Percentiles rank a stretch among this genome's conserved stretches.
Conservation (phyloP, 2,329 filamentous ascomycete genomes). For the Fusarium longipes region DNA sequence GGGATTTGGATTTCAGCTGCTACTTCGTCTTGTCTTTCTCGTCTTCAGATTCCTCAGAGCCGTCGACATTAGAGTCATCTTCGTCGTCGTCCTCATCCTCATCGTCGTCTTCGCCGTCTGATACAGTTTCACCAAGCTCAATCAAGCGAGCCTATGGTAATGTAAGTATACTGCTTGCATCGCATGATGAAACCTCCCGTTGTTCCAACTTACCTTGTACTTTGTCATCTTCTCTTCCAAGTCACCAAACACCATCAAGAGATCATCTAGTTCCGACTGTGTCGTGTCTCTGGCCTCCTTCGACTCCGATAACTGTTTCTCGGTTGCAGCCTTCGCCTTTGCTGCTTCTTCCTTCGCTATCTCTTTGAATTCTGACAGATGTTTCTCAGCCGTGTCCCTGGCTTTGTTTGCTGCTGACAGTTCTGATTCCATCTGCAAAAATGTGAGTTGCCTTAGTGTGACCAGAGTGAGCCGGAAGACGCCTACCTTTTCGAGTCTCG, state of each 20-base stretch:
- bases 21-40: constrained; percentile 13
- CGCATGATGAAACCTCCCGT: neutral
- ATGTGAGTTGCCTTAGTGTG: constrained; percentile 39
- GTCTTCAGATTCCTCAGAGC: constrained; percentile 16
- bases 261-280: constrained; percentile 81
- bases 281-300: constrained; percentile 71
- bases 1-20: constrained; percentile 1
- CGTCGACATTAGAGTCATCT: constrained; percentile 40
- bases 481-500: constrained; percentile 46
- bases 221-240: constrained; percentile 79
- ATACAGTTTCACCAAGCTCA: constrained; percentile 75
- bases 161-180: constrained; percentile 10
- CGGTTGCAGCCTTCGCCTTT: constrained; percentile 68
- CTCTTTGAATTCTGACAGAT: constrained; percentile 62
- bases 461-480: constrained; percentile 26
- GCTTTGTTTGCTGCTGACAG: constrained; percentile 67
- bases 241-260: constrained; percentile 84
- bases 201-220: constrained; percentile 72
- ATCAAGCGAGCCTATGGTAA: constrained; percentile 66
- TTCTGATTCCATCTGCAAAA: constrained; percentile 48
- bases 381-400: constrained; percentile 61
- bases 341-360: constrained; percentile 62
- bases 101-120: constrained; percentile 78
- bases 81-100: constrained; percentile 66
- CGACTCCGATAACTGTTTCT: constrained; percentile 52